Conservation (phyloP, 495 filamentous ascomycete genomes). For the Penicillium turbatum region DNA sequence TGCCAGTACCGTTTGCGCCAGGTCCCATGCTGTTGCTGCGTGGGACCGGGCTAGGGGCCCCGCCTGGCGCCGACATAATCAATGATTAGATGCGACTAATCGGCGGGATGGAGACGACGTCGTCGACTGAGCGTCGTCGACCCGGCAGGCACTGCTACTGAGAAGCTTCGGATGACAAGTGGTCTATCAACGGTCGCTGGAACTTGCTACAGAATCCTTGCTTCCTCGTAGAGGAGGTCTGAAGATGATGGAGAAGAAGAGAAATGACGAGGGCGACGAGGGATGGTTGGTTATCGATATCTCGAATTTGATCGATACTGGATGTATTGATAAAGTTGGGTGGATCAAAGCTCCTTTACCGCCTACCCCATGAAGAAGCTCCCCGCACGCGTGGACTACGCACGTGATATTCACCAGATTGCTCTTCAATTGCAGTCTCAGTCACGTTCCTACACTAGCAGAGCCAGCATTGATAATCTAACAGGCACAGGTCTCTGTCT, state of each 20-base stretch:
- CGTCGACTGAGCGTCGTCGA: background rate
- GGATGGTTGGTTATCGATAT: background rate
- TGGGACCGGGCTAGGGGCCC: conserved; percentile 46
- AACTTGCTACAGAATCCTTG: no score
- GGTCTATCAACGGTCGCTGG: no score
- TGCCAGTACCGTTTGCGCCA: conserved; percentile 35
- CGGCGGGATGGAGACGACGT: no score
- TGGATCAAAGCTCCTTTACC: no score
- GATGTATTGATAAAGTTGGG: no score
- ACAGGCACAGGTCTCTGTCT: background rate
- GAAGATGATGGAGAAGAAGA: no score
- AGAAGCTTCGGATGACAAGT: no score
- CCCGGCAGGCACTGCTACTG: no score
- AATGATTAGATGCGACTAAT: background rate
- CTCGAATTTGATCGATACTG: conserved; percentile 16
- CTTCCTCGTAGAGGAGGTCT: no score
- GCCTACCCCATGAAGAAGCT: conserved; percentile 6
- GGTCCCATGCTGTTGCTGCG: conserved; percentile 53
- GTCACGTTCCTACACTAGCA: background rate
- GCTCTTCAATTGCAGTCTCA: background rate
- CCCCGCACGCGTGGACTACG: background rate
- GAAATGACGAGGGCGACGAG: no score
- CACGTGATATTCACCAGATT: conserved; percentile 20
- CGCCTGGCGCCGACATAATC: conserved; percentile 46
- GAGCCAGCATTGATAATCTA: background rate